Base-by-base conservation (phyloP, 1,139 yeast genomes). In the Yamadazyma spencermartinsiae region DNA sequence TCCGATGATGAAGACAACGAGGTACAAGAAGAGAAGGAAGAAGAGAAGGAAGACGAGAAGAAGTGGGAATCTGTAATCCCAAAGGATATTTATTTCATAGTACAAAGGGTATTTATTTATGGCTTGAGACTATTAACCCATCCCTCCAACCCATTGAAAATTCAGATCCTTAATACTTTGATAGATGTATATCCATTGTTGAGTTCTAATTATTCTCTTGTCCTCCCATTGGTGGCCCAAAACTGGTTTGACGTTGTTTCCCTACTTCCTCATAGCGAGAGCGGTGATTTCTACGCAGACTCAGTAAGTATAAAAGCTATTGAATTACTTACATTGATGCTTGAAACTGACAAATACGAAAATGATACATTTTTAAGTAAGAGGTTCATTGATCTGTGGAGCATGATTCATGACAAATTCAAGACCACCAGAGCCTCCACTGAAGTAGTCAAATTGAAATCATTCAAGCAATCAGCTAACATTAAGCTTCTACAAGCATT, bases 101-200 rank as follows among this genome's bases (percentile, higher is more conserved):
- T 85, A 0, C 77, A 81, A 38, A 76, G 78, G 41, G 79, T 92
- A 8, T 71, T 80, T 40, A 74, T 70, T 10, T 87, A 88, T 53
- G 83, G 94, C 2, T 83, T 86, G 41, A 61, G 85, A 41, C 68
- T 88, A 36, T 60, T 88, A 27, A 79, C 88, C 2, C 94, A 87
- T 48, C 79, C 79, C 1, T 82, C 95, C 0, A 58, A 71, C 5
- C 59, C 68, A 2, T 60, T 90, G 21, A 75, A 79, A 36, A 55
- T 74, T 9, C 81, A 78, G 42, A 72, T 88, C 6, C 57, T 89
- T 34, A 67, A 61, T 19, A 70, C 86, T 0, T 59, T 83, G 26
- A 54, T 60, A 3, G 58, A 65, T 13, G 62, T 79, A 0, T 62
- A 83, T 25, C 88, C 90, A 0, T 55, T 87, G 26, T 63, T 92